Percentiles rank a stretch among this genome's conserved stretches.
phyloP scores from a whole-genome alignment of 805 yeast species.

The Zygosaccharomyces siamensis region DNA sequence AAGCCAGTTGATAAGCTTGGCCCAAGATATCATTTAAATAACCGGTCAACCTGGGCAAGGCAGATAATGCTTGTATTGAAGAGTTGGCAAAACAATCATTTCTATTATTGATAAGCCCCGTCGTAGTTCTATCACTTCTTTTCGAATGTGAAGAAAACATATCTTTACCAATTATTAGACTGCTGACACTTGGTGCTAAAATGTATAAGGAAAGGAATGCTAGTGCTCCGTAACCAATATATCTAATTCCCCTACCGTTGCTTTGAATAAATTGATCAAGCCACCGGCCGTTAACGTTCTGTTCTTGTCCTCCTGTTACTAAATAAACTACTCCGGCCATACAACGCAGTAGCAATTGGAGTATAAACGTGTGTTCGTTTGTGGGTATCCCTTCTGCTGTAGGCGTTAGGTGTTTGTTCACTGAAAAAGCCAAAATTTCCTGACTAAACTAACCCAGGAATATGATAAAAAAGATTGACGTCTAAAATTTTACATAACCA shows the following conservation, averaged over 20 bases:
- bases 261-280: conserved; percentile 19
- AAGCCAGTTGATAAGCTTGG: conserved; percentile 17
- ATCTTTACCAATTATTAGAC: conserved; percentile 11
- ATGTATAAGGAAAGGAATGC: conserved; percentile 20
- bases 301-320: conserved; percentile 6
- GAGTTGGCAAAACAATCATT: conserved; percentile 94
- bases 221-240: conserved; percentile 10
- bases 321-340: conserved; percentile 12
- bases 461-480: too few relatives aligned
- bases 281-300: conserved; percentile 19
- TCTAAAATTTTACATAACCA: too few relatives aligned
- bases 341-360: background rate
- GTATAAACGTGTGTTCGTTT: background rate
- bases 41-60: conserved; percentile 53
- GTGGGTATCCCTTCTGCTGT: background rate
- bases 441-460: background rate
- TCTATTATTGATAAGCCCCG: conserved; percentile 75
- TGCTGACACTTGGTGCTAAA: conserved; percentile 16
- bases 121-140: conserved; percentile 68
- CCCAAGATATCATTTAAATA: conserved; percentile 44
- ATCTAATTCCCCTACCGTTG: conserved; percentile 10
- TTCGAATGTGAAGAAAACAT: conserved; percentile 32
- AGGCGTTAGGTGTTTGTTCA: background rate
- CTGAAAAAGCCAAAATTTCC: background rate
- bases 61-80: conserved; percentile 71